phyloP scores from a whole-genome alignment of 441 rosid species.

The Raphanus hybrid region DNA sequence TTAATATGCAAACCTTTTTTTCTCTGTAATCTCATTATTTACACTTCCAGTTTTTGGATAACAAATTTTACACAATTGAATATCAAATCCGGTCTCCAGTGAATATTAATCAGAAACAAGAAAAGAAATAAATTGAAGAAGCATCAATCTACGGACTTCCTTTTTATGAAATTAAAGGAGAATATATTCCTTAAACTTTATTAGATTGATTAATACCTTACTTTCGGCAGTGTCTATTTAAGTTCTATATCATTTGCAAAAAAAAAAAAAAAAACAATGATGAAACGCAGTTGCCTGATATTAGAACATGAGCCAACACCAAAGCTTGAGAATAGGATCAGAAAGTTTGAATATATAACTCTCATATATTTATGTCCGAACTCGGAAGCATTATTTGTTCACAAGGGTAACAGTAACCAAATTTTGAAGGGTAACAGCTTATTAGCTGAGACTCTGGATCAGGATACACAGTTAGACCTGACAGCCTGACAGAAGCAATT shows the following conservation, averaged over 20 bases:
- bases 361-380: not conserved
- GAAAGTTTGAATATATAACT: not conserved
- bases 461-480: too few species aligned
- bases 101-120: too few species aligned
- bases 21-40: too few species aligned
- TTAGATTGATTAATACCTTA: not conserved
- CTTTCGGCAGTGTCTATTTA: conserved; percentile 24
- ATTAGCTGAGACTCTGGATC: too few species aligned
- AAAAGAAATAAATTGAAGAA: not conserved
- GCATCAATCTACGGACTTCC: conserved; percentile 10
- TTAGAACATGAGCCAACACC: conserved; percentile 18
- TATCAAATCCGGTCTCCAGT: not conserved
- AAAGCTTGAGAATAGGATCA: conserved; percentile 8
- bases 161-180: conserved; percentile 8
- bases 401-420: too few species aligned
- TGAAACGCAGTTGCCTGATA: too few species aligned
- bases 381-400: too few species aligned
- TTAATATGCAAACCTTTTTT: conserved; percentile 25
- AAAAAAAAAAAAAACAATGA: too few species aligned
- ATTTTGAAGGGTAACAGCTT: too few species aligned
- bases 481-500: too few species aligned
- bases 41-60: conserved; percentile 12
- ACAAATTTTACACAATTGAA: not conserved
- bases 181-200: conserved; percentile 26
- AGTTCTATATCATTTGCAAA: not conserved